Evolutionary conservation across 345 rosid genomes (phyloP).

Genomic region (Pugionium cornutum): DNA sequence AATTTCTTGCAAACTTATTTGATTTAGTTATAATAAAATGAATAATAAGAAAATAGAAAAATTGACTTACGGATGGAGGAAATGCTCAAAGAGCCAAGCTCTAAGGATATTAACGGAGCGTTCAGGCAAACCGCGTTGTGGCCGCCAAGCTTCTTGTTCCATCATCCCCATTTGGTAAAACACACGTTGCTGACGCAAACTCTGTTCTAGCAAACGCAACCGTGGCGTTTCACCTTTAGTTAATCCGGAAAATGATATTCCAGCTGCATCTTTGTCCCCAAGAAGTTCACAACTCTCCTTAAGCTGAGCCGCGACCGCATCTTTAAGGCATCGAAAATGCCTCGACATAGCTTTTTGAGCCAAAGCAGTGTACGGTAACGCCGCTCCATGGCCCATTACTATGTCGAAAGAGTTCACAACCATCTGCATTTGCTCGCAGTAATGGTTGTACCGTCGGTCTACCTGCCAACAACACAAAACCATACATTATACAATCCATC

Average conservation of each 20-base stretch:
- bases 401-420: slow-evolving; percentile 93
- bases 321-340: slow-evolving; percentile 90
- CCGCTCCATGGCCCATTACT: slow-evolving; percentile 90
- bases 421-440: slow-evolving; percentile 97
- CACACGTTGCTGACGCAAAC: slow-evolving; percentile 84
- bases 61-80: slow-evolving; percentile 92
- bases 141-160: slow-evolving; percentile 98
- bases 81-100: slow-evolving; percentile 99
- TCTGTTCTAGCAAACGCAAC: slow-evolving; percentile 77
- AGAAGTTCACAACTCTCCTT: slow-evolving; percentile 75
- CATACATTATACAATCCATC: slow-evolving; percentile 23
- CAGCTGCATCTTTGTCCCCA: slow-evolving; percentile 77
- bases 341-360: slow-evolving; percentile 99
- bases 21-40: background rate
- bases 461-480: slow-evolving; percentile 58
- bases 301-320: slow-evolving; percentile 68
- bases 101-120: slow-evolving; percentile 87
- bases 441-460: slow-evolving; percentile 86
- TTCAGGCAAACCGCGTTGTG: slow-evolving; percentile 97
- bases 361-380: slow-evolving; percentile 85
- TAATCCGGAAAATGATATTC: slow-evolving; percentile 54
- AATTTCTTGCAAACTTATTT: background rate
- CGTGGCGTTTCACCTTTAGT: slow-evolving; percentile 97
- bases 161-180: slow-evolving; percentile 96
- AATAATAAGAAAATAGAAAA: background rate